These are phyloP conservation scores for Cunninghamia lanceolata DNA, from an alignment of 75 land plant genomes.

Conservation along the genomic window DNA sequence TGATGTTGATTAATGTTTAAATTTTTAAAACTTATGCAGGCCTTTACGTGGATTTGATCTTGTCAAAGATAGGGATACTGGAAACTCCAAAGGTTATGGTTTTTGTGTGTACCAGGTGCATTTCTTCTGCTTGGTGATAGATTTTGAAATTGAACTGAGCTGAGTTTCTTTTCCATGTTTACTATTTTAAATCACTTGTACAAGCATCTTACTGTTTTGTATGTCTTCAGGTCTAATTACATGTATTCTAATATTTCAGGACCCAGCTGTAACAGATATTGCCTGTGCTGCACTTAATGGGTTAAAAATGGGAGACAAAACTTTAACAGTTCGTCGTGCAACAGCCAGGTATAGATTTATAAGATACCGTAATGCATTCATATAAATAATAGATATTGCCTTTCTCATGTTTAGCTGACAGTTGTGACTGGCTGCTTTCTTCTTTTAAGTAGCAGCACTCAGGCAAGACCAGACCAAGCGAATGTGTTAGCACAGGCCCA, in stretches of 20 bases:
- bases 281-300: slow-evolving; percentile 93
- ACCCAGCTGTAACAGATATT: slow-evolving; percentile 80
- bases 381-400: neutral
- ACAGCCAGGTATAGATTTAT: slow-evolving; percentile 54
- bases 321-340: slow-evolving; percentile 90
- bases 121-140: neutral
- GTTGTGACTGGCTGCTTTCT: neutral
- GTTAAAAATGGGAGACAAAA: slow-evolving; percentile 93
- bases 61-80: slow-evolving; percentile 94
- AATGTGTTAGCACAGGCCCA: slow-evolving; percentile 83
- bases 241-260: slow-evolving; percentile 21
- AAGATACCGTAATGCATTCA: neutral
- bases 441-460: slow-evolving; percentile 28
- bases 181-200: neutral
- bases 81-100: slow-evolving; percentile 97
- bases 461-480: slow-evolving; percentile 89
- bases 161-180: neutral
- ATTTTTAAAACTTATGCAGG: slow-evolving; percentile 2
- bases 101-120: slow-evolving; percentile 82
- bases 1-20: neutral
- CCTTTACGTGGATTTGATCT: slow-evolving; percentile 94
- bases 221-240: neutral
- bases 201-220: neutral
- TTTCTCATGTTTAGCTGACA: neutral
- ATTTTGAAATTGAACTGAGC: neutral